A percentile compares a stretch with the other conserved stretches of the same genome.
Conservation (phyloP, 257 asterid species). For the Thymus mandschuricus region DNA sequence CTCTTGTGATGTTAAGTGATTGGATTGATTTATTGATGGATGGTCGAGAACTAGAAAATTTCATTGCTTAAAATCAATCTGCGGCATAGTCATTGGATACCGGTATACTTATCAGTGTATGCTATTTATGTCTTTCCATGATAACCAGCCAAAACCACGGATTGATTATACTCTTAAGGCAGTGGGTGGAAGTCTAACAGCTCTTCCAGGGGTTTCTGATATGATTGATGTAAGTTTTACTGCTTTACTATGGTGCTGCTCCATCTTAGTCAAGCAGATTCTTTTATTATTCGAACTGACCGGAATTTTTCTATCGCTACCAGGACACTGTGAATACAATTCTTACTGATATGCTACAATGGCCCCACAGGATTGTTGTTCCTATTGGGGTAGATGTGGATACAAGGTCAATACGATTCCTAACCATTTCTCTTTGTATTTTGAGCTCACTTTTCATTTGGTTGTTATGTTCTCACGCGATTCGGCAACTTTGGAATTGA, state of each 20-base stretch:
- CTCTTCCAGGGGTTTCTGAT: slow-evolving; percentile 92
- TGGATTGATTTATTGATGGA: slow-evolving; percentile 15
- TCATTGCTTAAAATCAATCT: slow-evolving; percentile 4
- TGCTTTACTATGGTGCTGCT: slow-evolving; percentile 31
- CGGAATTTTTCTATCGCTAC: slow-evolving; percentile 26
- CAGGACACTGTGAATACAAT: slow-evolving; percentile 92
- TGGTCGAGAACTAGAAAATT: not conserved
- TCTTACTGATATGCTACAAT: slow-evolving; percentile 87
- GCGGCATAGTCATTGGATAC: not conserved
- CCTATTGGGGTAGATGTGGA: slow-evolving; percentile 92
- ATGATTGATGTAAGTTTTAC: slow-evolving; percentile 85
- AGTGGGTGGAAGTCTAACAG: slow-evolving; percentile 96
- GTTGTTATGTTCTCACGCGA: slow-evolving; percentile 2
- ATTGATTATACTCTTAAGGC: slow-evolving; percentile 95
- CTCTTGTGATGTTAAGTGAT: slow-evolving; percentile 1
- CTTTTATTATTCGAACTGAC: slow-evolving; percentile 37
- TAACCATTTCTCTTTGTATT: slow-evolving; percentile 17
- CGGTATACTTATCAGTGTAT: slow-evolving; percentile 9
- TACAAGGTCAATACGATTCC: slow-evolving; percentile 55
- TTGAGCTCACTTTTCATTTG: slow-evolving; percentile 11
- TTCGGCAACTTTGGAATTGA: slow-evolving; percentile 7
- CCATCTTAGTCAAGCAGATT: slow-evolving; percentile 11
- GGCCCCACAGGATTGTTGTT: slow-evolving; percentile 99
- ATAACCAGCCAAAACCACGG: slow-evolving; percentile 86
- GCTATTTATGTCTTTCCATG: slow-evolving; percentile 28